Conservation (phyloP, 495 filamentous ascomycete species). For the Annulohypoxylon stygium region DNA sequence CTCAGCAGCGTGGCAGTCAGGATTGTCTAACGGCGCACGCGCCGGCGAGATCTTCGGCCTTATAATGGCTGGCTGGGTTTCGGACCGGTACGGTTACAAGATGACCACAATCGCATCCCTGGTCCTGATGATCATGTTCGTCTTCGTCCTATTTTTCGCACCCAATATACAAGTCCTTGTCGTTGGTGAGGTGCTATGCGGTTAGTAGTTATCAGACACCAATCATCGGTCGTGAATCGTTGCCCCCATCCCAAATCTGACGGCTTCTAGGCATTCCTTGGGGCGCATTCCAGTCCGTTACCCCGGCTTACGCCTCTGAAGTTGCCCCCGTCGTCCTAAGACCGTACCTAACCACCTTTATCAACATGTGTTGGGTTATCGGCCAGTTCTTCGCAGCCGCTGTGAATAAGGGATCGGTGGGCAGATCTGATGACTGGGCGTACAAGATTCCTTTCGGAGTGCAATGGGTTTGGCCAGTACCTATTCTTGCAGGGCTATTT, state of each 20-base stretch:
- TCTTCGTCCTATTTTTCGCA: constrained; percentile 72
- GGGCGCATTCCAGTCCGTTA: constrained; percentile 72
- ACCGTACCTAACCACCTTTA: constrained; percentile 75
- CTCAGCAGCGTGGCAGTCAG: constrained; percentile 55
- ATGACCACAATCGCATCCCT: constrained; percentile 58
- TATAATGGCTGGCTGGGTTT: constrained; percentile 51
- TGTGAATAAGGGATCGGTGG: constrained; percentile 69
- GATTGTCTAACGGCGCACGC: constrained; percentile 53
- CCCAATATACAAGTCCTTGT: constrained; percentile 70
- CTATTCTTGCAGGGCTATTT: constrained; percentile 69
- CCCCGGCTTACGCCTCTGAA: constrained; percentile 78
- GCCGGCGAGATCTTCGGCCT: constrained; percentile 57
- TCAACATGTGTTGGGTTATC: constrained; percentile 80
- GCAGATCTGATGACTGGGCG: constrained; percentile 68
- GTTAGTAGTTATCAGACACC: constrained; percentile 30
- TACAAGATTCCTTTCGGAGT: constrained; percentile 73
- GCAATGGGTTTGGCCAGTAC: constrained; percentile 82
- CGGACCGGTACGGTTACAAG: constrained; percentile 53
- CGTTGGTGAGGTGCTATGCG: constrained; percentile 71
- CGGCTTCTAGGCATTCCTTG: constrained; percentile 69
- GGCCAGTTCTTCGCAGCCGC: constrained; percentile 77
- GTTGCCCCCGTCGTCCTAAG: constrained; percentile 73
- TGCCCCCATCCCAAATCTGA: constrained; percentile 6
- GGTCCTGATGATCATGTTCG: constrained; percentile 59
- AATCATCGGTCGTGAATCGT: not conserved